Base-by-base conservation (phyloP, 2,329 filamentous ascomycete species). In the Septoria petroselini region DNA sequence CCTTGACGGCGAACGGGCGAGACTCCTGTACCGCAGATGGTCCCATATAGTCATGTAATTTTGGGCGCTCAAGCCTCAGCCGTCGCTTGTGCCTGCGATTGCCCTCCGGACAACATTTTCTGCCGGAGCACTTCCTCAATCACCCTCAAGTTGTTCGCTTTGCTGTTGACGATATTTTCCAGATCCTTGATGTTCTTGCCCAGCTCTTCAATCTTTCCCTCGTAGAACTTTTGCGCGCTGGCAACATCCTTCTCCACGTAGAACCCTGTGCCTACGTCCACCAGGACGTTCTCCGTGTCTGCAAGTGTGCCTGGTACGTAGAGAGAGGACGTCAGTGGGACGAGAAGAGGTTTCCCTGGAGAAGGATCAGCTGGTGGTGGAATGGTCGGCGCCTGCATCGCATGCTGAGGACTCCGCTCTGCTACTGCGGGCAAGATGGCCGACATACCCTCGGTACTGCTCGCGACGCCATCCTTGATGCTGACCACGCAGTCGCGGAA, bases 261-360 rank as follows among this genome's bases (percentile, higher is more conserved):
- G 68, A 94, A 97, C 0, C 91, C 91, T 1, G 91, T 97, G 15
- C 91, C 91, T 15, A 96, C 83, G 69, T 97, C 91, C 33, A 97
- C 89, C 51, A 97, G 77, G 5, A 95, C 89, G 54, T 83, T 84
- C 50, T 88, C 80, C 1, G 84, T 78, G 68, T 85, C 81, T 38
- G 86, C 79, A 33, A 97, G 76, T 31, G 80, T 84, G 25, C 91
- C 94, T 19, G 86, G 86, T 12, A 98, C 91, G 71, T 98, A 98
- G 23, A 98, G 79, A 1, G 91, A 96, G 62, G 88, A 93, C 9
- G 93, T 98, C 55, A 98, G 73, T 0, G 94, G 93, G n/a, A 98
- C 89, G 15, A 98, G 80, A 40, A 97, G 85, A 6, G 75, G 72
- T 62, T 79, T 80, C 71, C 76, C 69, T 81, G 50, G 21, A 23